Base-by-base conservation (phyloP, 139 green algal species). In the Monoraphidium neglectum region DNA sequence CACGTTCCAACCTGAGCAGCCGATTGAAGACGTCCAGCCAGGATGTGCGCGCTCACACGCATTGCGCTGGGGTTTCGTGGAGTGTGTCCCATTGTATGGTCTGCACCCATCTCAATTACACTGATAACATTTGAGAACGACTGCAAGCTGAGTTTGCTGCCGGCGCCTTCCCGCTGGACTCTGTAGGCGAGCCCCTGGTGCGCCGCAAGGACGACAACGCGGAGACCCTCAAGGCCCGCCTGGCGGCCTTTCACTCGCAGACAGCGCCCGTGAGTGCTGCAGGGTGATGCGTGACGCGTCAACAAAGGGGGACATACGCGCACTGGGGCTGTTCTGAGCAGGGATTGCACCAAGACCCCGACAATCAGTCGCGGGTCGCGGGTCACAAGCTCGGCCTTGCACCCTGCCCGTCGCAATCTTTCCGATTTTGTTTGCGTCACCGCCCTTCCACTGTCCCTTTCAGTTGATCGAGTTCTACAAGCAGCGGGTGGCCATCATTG, bases 171-270 rank as follows among this genome's bases (percentile, higher is more conserved):
- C 12, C 43, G 43, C 12, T 51, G 8, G 43, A 51, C 43, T 12
- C 43, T 12, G 43, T 12, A 2, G 93, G 96, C 3, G 96, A 99
- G 88, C 92, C 95, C 3, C 91, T 99, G 23, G 91, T 99, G 32
- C 84, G 91, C 78, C 87, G 96, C 51, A 99, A 99, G 85, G 96
- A 99, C 81, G 96, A 99, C 88, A 99, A 98, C 78, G 94, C 92
- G 10, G 95, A 99, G 49, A 98, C 95, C 13, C 88, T 99, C 16
- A 97, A 97, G 81, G 88, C 82, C 26, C 89, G 96, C 2, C 85
- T 99, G 56, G 75, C 63, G 6, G 91, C 94, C 3, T 99, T 99
- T 87, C 93, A 97, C 74, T 80, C 77, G 28, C 93, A 99, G 85
- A 99, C 96, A 6, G 79, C 84, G 36, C 94, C 94, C 47, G 92